Base-by-base conservation (phyloP, 2,329 filamentous ascomycete genomes). In the Verticillium nubilum region DNA sequence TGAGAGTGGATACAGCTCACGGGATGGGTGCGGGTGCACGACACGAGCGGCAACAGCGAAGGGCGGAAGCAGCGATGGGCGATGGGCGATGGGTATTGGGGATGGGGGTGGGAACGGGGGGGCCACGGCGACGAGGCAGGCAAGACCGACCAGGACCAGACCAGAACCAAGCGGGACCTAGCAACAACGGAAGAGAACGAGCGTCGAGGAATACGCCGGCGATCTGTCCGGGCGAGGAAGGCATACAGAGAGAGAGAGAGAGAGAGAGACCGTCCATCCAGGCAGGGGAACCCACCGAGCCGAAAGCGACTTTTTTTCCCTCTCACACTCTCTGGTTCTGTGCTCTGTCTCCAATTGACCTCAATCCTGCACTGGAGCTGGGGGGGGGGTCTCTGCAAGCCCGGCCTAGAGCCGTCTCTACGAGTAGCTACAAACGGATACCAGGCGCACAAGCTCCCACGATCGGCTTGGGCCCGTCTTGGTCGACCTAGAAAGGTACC, bases 111-210 rank as follows among this genome's bases (percentile, higher is more conserved):
- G 58, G 53, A 17, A 47, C 29, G 56, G 56, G 37, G 35, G 53
- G 61, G 61, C 35, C 54, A 59, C 61, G 57, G 57, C 50, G 31
- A 47, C 42, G 42, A 47, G 42, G 42, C 42, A 47, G 42, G 42
- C 42, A 47, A 47, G 42, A 47, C 42, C 42, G 42, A 47, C 42
- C 42, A 47, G 42, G 42, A 47, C n/a, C 42, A 47, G 42, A 47
- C 19, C 42, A 47, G 9, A n/a, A 47, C 19, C 42, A 47, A 23
- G 42, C 42, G 42, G 42, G 42, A 47, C 42, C 42, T n/a, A 47
- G 42, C 42, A 47, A 25, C 42, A 47, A 23, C 42, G n/a, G 42
- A 23, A 47, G 17, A 47, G 42, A 23, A 47, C 42, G 42, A 47
- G 42, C 42, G 42, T 47, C 42, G 42, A 47, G 42, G 29, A 47